Percentiles rank a stretch among this genome's conserved stretches.
These are phyloP conservation scores for Pogostemon cablin DNA, from an alignment of 257 asterid species.

Conservation along the genomic window DNA sequence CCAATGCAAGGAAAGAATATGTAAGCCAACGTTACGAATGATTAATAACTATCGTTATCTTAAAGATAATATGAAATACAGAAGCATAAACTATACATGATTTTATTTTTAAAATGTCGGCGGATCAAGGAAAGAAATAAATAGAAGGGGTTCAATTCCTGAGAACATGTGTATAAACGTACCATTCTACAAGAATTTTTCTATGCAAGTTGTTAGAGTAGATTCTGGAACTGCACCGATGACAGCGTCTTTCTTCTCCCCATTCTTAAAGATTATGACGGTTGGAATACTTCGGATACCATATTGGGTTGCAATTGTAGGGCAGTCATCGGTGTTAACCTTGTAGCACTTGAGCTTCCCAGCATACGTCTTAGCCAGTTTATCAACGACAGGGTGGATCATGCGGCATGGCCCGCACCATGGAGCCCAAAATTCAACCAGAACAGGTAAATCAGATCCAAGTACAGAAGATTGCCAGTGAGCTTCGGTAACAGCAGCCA, in stretches of 20 bases:
- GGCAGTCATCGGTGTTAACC: constrained; percentile 85
- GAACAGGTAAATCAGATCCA: constrained; percentile 56
- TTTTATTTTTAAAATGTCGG: constrained; percentile 38
- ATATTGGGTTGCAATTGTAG: constrained; percentile 71
- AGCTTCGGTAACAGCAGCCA: constrained; percentile 56
- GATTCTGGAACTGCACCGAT: constrained; percentile 92
- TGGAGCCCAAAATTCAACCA: constrained; percentile 98
- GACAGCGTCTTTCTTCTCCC: constrained; percentile 89
- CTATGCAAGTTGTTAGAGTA: constrained; percentile 68
- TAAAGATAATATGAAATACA: constrained; percentile 30
- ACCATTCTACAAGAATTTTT: constrained; percentile 67
- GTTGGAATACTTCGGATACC: constrained; percentile 98
- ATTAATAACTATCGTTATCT: constrained; percentile 36
- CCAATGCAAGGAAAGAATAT: constrained; percentile 10
- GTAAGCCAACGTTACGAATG: constrained; percentile 25
- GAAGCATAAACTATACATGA: constrained; percentile 59
- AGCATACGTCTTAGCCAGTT: constrained; percentile 67
- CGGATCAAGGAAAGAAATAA: constrained; percentile 31
- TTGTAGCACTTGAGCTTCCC: constrained; percentile 88
- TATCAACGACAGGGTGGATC: constrained; percentile 82
- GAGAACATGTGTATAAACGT: constrained; percentile 34
- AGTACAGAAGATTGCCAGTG: constrained; percentile 69
- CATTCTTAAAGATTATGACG: constrained; percentile 74
- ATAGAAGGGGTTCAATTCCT: constrained; percentile 23
- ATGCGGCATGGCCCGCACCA: constrained; percentile 99